Conservation (phyloP, 2,329 filamentous ascomycete species). For the Hyphodiscus sp. region DNA sequence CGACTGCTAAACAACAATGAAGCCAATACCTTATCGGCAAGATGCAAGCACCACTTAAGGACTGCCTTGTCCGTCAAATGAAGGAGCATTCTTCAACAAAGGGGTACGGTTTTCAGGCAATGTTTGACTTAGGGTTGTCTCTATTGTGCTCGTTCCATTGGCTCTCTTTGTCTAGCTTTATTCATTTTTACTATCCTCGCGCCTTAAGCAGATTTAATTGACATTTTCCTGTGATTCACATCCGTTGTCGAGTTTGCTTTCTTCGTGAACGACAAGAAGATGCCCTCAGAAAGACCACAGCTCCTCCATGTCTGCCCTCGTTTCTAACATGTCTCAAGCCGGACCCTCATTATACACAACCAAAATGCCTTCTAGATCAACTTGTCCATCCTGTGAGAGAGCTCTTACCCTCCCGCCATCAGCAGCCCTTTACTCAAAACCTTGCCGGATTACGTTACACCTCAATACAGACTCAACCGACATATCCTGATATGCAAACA, state of each 20-base stretch:
- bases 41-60: not conserved
- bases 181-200: too few relatives aligned
- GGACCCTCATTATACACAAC: not conserved
- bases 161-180: too few relatives aligned
- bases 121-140: not conserved
- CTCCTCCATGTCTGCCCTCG: not conserved
- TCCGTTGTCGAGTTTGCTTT: not conserved
- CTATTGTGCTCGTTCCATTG: not conserved
- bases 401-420: conserved; percentile 16
- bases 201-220: not conserved
- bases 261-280: not conserved
- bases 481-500: conserved; percentile 17
- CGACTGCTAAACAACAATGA: not conserved
- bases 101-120: not conserved
- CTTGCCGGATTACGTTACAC: conserved; percentile 11
- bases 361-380: not conserved
- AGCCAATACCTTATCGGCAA: not conserved
- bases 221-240: not conserved
- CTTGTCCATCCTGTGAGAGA: not conserved
- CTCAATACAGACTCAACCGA: conserved; percentile 13
- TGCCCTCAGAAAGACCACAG: not conserved
- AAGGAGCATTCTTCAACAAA: not conserved
- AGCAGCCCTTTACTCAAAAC: conserved; percentile 10
- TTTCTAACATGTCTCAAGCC: too few relatives aligned
- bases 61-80: not conserved